phyloP scores from a whole-genome alignment of 352 stramenopile genomes.

The Phytopythium boreale region DNA sequence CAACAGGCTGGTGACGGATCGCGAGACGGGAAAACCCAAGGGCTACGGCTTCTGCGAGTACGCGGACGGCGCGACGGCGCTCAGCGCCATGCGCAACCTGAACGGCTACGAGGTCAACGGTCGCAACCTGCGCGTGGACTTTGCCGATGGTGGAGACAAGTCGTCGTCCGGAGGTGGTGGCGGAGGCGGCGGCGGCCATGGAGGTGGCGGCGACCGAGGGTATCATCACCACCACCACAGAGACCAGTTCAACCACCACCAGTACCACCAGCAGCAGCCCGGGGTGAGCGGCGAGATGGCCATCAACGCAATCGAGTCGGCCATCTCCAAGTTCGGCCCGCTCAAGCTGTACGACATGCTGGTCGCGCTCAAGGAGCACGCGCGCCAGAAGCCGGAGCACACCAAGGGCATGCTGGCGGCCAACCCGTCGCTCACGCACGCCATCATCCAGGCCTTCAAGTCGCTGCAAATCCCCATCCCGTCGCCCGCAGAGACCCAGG shows the following conservation, averaged over 20 bases:
- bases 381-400: slow-evolving; percentile 66
- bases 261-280: slow-evolving; percentile 26
- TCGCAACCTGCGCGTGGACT: slow-evolving; percentile 81
- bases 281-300: slow-evolving; percentile 72
- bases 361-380: slow-evolving; percentile 73
- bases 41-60: slow-evolving; percentile 88
- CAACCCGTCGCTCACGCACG: slow-evolving; percentile 79
- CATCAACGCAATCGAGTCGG: slow-evolving; percentile 76
- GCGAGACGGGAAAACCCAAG: slow-evolving; percentile 83
- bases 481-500: slow-evolving; percentile 43
- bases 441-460: slow-evolving; percentile 85
- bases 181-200: slow-evolving; percentile 19
- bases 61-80: slow-evolving; percentile 72
- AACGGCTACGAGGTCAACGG: slow-evolving; percentile 86
- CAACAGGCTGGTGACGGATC: slow-evolving; percentile 71
- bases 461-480: slow-evolving; percentile 80
- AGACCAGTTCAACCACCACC: slow-evolving; percentile 19
- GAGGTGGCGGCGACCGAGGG: slow-evolving; percentile 11
- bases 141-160: slow-evolving; percentile 73
- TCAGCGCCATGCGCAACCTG: slow-evolving; percentile 84
- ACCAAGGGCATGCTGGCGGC: slow-evolving; percentile 74
- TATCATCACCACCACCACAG: slow-evolving; percentile 17
- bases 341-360: slow-evolving; percentile 87
- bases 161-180: slow-evolving; percentile 22
- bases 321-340: slow-evolving; percentile 60